Percentiles rank a stretch among this genome's conserved stretches.
These are phyloP conservation scores for Annulohypoxylon maeteangense DNA, from an alignment of 495 filamentous ascomycete species.

Conservation along the genomic window DNA sequence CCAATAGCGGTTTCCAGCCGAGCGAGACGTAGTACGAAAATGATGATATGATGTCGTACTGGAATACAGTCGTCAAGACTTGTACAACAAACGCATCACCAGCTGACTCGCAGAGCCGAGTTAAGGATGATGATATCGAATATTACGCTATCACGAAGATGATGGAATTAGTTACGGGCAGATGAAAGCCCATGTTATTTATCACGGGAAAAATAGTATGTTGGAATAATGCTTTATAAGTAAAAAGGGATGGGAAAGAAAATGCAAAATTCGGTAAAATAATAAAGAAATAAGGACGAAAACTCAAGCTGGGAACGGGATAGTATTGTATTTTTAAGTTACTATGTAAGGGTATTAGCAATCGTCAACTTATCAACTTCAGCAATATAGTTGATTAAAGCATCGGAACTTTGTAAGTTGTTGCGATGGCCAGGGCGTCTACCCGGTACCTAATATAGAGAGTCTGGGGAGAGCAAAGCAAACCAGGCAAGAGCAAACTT, in stretches of 20 bases:
- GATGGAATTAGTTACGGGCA: not conserved
- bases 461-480: not conserved
- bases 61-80: slow-evolving; percentile 13
- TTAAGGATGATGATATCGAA: not conserved
- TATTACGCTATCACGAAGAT: slow-evolving; percentile 14
- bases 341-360: not conserved
- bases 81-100: slow-evolving; percentile 27
- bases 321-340: not conserved
- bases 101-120: slow-evolving; percentile 7
- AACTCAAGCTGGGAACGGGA: not conserved
- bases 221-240: not conserved
- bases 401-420: not conserved
- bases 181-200: not conserved
- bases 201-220: not conserved
- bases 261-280: not conserved
- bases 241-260: not conserved
- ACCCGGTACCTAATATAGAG: not conserved
- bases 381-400: not conserved
- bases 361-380: slow-evolving; percentile 9
- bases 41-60: slow-evolving; percentile 20
- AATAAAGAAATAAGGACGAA: not conserved
- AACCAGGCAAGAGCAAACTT: not conserved
- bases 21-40: slow-evolving; percentile 10
- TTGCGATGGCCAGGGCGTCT: not conserved
- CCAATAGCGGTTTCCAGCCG: not conserved